Base-by-base conservation (phyloP, 495 filamentous ascomycete species). In the Sabuloglossum arenarium region DNA sequence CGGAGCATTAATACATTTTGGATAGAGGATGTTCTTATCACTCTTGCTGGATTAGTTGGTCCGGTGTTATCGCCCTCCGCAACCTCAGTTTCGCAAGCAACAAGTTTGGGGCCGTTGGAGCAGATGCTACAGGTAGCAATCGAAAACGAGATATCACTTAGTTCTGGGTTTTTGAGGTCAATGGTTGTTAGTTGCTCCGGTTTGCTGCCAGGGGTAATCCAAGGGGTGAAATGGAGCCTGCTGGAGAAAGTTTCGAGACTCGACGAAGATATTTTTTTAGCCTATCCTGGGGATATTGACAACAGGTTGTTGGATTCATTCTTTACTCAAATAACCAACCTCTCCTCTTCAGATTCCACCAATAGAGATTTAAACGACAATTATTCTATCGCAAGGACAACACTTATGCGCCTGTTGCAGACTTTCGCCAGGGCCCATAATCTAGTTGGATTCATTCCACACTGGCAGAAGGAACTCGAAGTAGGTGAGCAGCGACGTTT, bases 211-310 rank as follows among this genome's bases (percentile, higher is more conserved):
- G 63, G 67, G 42, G 64, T 65, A 0, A 37, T 54, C 3, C 59
- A 70, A 28, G 55, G 60, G 16, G 71, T 73, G 8, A 70, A 82
- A 43, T 88, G 84, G 84, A 68, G 64, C 24, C 61, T 88, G 8
- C 66, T 85, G 3, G 70, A 77, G 24, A 69, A 78, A 51, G 67
- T 83, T 11, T 68, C 86, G 16, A 71, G 79, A 42, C 74, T 84
- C 21, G 82, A 86, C 57, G 72, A 79, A 2, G 81, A 86, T 62
- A 74, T 84, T 11, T 86, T 87, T 60, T 66, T 86, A 14, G 60
- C 71, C 10, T 61, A 67, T 0, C 68, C 72, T 70, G 55, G 60
- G 0, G 67, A 66, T 2, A 61, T 63, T 27, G 24, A 57, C 34
- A 55, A 19, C 39, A 25, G 30, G 45, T 64, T 73, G 21, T 60